Evolutionary conservation across 495 filamentous ascomycete species (phyloP).

Genomic region (Penicillium malachiteum): DNA sequence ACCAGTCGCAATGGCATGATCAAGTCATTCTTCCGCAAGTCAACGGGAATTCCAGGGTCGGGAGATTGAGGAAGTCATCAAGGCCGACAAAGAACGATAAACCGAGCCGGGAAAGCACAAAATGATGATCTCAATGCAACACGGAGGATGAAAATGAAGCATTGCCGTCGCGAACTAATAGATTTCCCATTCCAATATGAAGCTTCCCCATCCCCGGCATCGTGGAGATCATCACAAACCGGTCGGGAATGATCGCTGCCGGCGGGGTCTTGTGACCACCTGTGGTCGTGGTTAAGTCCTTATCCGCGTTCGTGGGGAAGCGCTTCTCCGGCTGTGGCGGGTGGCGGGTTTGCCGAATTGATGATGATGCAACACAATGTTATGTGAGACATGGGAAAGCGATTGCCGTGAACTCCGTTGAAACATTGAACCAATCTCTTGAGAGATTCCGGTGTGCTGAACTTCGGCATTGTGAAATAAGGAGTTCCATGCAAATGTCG

Average conservation of each 20-base stretch:
- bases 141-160: background rate
- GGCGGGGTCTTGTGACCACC: background rate
- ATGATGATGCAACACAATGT: background rate
- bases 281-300: background rate
- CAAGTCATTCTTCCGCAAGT: no score
- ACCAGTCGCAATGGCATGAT: no score
- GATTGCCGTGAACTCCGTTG: background rate
- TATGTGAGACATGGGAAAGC: background rate
- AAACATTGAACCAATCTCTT: background rate
- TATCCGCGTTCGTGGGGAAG: slow-evolving; percentile 5
- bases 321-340: slow-evolving; percentile 4
- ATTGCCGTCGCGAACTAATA: background rate
- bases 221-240: background rate
- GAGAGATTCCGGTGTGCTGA: background rate
- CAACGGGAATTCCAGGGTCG: no score
- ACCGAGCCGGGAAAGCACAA: background rate
- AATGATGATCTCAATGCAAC: background rate
- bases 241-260: slow-evolving; percentile 1
- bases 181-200: background rate
- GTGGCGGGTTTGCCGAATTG: background rate
- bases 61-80: no score
- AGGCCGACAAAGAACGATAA: no score
- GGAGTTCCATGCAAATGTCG: no score
- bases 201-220: slow-evolving; percentile 2
- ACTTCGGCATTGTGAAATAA: background rate